These are phyloP conservation scores for Beauveria varroae DNA, from an alignment of 2,329 filamentous ascomycete species.

Conservation along the genomic window DNA sequence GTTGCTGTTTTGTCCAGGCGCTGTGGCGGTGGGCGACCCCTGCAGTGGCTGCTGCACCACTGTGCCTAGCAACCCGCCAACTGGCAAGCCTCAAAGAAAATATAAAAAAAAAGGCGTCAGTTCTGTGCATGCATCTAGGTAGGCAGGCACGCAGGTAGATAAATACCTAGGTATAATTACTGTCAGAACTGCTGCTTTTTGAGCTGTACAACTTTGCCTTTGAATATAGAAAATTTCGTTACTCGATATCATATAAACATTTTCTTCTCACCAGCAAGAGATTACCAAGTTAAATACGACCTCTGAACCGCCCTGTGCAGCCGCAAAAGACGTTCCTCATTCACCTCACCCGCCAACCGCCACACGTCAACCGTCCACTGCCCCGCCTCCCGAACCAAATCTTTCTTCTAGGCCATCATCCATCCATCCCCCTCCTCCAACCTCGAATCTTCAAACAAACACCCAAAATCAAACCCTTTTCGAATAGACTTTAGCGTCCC, in stretches of 20 bases:
- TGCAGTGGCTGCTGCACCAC: not conserved
- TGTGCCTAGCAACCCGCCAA: not conserved
- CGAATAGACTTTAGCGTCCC: not conserved
- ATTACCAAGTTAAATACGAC: not conserved
- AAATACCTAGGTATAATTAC: not conserved
- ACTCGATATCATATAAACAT: not conserved
- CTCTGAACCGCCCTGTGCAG: not conserved
- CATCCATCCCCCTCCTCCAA: not conserved
- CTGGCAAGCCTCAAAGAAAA: not conserved
- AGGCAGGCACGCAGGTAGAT: no score
- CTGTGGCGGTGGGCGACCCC: not conserved
- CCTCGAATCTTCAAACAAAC: slow-evolving; percentile 2
- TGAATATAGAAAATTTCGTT: not conserved
- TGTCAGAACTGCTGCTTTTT: not conserved
- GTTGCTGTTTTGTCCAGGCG: not conserved
- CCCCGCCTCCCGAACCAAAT: slow-evolving; percentile 5
- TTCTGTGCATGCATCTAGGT: not conserved
- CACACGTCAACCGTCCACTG: not conserved
- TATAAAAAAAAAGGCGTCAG: not conserved
- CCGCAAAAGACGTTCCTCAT: not conserved
- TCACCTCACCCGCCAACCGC: not conserved
- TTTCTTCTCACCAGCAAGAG: not conserved
- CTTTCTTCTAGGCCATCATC: not conserved
- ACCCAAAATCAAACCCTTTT: not conserved
- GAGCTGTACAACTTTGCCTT: not conserved